Evolutionary conservation across 2,329 filamentous ascomycete species (phyloP).

Genomic region (Cadophora sp.): DNA sequence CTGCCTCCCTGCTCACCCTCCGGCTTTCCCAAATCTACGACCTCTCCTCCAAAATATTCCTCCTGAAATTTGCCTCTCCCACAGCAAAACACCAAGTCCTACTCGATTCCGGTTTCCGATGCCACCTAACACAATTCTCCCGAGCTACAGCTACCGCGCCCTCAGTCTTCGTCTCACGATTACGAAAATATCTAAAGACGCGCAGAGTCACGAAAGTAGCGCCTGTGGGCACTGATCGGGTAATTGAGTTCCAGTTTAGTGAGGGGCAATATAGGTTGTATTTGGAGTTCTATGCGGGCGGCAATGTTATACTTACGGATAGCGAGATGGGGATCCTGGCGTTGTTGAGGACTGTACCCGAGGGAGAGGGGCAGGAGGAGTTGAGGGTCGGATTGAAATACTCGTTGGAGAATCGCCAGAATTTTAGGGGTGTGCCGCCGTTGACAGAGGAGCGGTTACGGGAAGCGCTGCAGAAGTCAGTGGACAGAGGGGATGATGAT

Average conservation of each 20-base stretch:
- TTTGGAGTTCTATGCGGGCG: constrained; percentile 94
- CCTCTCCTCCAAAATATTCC: constrained; percentile 91
- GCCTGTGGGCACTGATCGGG: constrained; percentile 91
- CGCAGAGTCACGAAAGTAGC: constrained; percentile 79
- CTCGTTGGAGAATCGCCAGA: constrained; percentile 81
- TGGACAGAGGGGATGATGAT: constrained; percentile 61
- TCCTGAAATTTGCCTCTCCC: constrained; percentile 93
- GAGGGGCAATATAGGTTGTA: constrained; percentile 89
- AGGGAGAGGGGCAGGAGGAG: constrained; percentile 84
- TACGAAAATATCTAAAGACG: constrained; percentile 90
- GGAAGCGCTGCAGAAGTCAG: constrained; percentile 70
- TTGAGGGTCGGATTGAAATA: constrained; percentile 81
- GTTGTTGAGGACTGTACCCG: constrained; percentile 79
- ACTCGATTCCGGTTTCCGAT: constrained; percentile 94
- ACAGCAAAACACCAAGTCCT: constrained; percentile 88
- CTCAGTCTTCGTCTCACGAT: constrained; percentile 81
- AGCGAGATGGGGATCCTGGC: constrained; percentile 81
- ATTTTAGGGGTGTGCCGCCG: constrained; percentile 76
- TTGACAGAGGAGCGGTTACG: constrained; percentile 77
- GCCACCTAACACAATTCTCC: constrained; percentile 89
- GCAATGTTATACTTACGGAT: constrained; percentile 94
- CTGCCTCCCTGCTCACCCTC: constrained; percentile 74
- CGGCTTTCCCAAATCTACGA: constrained; percentile 96
- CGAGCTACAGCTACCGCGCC: constrained; percentile 85
- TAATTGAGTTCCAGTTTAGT: constrained; percentile 91